Evolutionary conservation across 352 stramenopile genomes (phyloP).

Genomic region (Phytophthora sp.): DNA sequence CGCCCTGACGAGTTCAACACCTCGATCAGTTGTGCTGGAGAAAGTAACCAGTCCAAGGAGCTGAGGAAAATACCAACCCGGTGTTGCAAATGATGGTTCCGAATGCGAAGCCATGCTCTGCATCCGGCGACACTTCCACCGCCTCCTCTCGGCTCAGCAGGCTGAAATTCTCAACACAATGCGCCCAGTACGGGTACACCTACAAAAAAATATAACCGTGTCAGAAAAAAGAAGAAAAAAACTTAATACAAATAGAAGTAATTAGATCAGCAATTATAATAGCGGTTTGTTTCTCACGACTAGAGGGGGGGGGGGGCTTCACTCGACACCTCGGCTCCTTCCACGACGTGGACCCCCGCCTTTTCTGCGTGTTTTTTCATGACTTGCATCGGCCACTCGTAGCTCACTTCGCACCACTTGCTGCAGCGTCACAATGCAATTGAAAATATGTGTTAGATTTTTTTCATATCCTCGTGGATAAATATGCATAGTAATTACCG

Average conservation of each 20-base stretch:
- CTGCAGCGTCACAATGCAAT: constrained; percentile 23
- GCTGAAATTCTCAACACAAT: constrained; percentile 66
- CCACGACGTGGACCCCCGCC: constrained; percentile 59
- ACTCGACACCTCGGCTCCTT: constrained; percentile 53
- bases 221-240: neutral
- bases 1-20: constrained; percentile 31
- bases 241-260: neutral
- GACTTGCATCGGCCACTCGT: constrained; percentile 59
- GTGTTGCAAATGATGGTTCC: constrained; percentile 70
- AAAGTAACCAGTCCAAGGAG: neutral
- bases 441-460: neutral
- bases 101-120: constrained; percentile 59
- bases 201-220: constrained; percentile 15
- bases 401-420: constrained; percentile 71
- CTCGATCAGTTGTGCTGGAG: neutral
- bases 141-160: constrained; percentile 52
- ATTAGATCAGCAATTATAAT: too few relatives aligned
- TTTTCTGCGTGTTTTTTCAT: constrained; percentile 46
- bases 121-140: constrained; percentile 38
- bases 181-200: constrained; percentile 57
- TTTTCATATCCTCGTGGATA: too few relatives aligned
- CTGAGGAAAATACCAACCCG: neutral
- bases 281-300: constrained; percentile 30
- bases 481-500: constrained; percentile 4
- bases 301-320: constrained; percentile 34